Conservation (phyloP, 164 flowering plant genomes). For the Tetrastigma voinierianum region DNA sequence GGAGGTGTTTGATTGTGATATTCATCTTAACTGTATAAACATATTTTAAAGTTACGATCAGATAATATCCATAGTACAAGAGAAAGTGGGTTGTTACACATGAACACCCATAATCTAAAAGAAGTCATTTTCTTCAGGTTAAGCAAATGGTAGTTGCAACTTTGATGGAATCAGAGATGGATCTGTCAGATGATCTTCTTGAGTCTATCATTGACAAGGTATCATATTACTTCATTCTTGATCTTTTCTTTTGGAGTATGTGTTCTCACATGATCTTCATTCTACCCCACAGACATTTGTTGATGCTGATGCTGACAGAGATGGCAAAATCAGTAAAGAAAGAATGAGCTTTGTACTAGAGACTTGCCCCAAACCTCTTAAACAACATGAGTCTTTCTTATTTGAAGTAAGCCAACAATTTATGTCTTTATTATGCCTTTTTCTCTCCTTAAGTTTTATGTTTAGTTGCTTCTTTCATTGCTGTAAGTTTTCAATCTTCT, state of each 20-base stretch:
- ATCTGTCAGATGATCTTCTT: conserved; percentile 35
- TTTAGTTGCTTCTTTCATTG: no score
- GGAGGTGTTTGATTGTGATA: no score
- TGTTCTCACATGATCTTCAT: neutral
- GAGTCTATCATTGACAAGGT: conserved; percentile 46
- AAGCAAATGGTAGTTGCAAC: conserved; percentile 50
- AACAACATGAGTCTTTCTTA: conserved; percentile 90
- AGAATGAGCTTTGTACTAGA: conserved; percentile 62
- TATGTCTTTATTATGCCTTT: neutral
- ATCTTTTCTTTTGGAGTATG: neutral
- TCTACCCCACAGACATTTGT: conserved; percentile 68
- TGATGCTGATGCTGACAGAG: conserved; percentile 75
- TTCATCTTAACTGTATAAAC: neutral
- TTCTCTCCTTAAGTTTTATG: no score
- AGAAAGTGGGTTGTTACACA: neutral
- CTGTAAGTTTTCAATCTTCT: no score
- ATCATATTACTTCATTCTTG: neutral
- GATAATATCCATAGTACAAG: neutral
- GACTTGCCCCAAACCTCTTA: conserved; percentile 67
- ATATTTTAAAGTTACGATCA: neutral
- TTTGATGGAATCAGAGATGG: conserved; percentile 37
- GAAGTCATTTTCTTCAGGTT: conserved; percentile 28
- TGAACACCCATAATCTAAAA: neutral
- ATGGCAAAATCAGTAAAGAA: conserved; percentile 69
- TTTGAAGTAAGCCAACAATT: conserved; percentile 52